phyloP scores from a whole-genome alignment of 371 early-diverging fungal genomes.

The Lichtheimia ornata region DNA sequence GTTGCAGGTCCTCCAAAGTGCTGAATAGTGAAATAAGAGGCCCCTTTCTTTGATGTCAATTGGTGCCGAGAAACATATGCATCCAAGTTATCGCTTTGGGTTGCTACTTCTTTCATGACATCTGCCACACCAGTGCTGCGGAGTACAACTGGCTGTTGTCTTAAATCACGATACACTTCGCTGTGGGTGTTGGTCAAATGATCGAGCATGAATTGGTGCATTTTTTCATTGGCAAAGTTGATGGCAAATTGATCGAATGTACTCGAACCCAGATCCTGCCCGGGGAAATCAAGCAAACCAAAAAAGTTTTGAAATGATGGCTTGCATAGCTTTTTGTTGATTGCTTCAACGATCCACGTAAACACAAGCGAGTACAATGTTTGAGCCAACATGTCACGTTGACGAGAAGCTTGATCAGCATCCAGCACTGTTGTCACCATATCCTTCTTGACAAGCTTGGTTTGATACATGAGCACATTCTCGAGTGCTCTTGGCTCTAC shows the following conservation, averaged over 20 bases:
- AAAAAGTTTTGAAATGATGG: slow-evolving; percentile 62
- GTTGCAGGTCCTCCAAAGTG: slow-evolving; percentile 75
- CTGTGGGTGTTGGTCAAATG: slow-evolving; percentile 58
- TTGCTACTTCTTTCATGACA: background rate
- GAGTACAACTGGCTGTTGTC: background rate
- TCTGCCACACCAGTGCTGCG: background rate
- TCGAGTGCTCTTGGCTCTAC: slow-evolving; percentile 77
- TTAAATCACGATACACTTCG: slow-evolving; percentile 35
- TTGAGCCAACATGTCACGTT: slow-evolving; percentile 75
- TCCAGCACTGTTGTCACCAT: slow-evolving; percentile 82
- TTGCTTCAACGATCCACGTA: slow-evolving; percentile 84
- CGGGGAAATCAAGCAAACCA: slow-evolving; percentile 64
- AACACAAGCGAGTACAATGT: slow-evolving; percentile 80
- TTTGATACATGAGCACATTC: slow-evolving; percentile 79
- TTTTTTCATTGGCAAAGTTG: slow-evolving; percentile 83
- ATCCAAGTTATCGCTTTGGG: slow-evolving; percentile 19
- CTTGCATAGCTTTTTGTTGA: slow-evolving; percentile 76
- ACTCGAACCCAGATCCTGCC: slow-evolving; percentile 17
- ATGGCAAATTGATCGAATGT: slow-evolving; percentile 70
- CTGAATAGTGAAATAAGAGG: slow-evolving; percentile 49
- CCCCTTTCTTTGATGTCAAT: slow-evolving; percentile 21
- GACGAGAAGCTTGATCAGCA: slow-evolving; percentile 64
- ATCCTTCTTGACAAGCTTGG: slow-evolving; percentile 74
- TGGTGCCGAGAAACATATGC: slow-evolving; percentile 18
- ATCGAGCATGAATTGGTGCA: slow-evolving; percentile 61